These are phyloP conservation scores for Oropetium thomaeum DNA, from an alignment of 176 grass and related monocot genomes.

Conservation along the genomic window DNA sequence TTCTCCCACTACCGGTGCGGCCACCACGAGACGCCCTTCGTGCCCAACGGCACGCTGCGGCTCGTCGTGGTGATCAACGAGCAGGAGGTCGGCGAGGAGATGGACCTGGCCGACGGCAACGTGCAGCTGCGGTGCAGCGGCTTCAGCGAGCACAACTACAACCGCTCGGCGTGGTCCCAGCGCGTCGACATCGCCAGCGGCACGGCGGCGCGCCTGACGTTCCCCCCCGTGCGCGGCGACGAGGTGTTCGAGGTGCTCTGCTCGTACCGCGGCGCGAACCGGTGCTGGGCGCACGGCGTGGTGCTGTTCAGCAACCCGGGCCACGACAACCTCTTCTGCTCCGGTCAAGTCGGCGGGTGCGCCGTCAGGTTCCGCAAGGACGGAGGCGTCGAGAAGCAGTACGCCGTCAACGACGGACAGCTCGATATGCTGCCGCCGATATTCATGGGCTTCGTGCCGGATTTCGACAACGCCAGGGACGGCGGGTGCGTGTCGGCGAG, in stretches of 20 bases:
- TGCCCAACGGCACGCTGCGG: neutral
- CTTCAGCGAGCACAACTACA: constrained; percentile 50
- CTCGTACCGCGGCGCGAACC: constrained; percentile 56
- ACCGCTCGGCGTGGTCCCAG: constrained; percentile 23
- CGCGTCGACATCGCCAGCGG: constrained; percentile 38
- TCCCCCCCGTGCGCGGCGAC: constrained; percentile 46
- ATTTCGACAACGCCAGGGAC: constrained; percentile 62
- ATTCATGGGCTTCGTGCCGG: constrained; percentile 56
- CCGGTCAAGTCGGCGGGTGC: constrained; percentile 34
- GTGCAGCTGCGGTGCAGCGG: constrained; percentile 50
- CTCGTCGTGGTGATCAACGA: constrained; percentile 44
- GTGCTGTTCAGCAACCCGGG: constrained; percentile 46
- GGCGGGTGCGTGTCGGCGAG: constrained; percentile 32
- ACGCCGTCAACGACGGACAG: neutral
- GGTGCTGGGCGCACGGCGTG: constrained; percentile 41
- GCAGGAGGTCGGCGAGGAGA: constrained; percentile 55
- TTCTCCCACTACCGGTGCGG: constrained; percentile 37
- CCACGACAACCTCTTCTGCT: constrained; percentile 53
- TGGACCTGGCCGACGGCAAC: constrained; percentile 50
- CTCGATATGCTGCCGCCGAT: constrained; percentile 32
- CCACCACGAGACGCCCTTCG: constrained; percentile 31
- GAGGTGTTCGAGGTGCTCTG: constrained; percentile 61
- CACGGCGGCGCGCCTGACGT: constrained; percentile 6
- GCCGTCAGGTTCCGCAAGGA: constrained; percentile 46
- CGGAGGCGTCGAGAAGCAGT: constrained; percentile 58